A percentile compares a stretch with the other conserved stretches of the same genome.
phyloP scores from a whole-genome alignment of 2,329 filamentous ascomycete species.

The Ustulina deusta region DNA sequence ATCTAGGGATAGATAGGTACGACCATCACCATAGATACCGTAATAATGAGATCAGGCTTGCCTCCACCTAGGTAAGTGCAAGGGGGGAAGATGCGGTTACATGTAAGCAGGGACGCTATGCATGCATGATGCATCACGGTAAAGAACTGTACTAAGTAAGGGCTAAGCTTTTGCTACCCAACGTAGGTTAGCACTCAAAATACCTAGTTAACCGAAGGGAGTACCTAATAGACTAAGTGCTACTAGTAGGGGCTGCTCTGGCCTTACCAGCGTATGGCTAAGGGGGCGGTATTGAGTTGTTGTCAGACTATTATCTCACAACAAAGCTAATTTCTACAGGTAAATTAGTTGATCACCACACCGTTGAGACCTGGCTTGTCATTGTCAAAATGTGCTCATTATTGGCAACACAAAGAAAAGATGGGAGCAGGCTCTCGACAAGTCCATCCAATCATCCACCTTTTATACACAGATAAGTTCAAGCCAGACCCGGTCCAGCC shows the following conservation, averaged over 20 bases:
- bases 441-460: slow-evolving; percentile 24
- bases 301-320: slow-evolving; percentile 28
- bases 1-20: not conserved
- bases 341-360: slow-evolving; percentile 3
- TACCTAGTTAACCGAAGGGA: too few species aligned
- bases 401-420: too few species aligned
- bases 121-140: not conserved
- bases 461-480: slow-evolving; percentile 16
- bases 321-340: slow-evolving; percentile 13
- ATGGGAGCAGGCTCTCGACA: not conserved
- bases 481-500: not conserved
- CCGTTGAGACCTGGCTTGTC: too few species aligned
- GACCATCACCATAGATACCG: not conserved
- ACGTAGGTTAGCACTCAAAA: too few species aligned
- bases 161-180: slow-evolving; percentile 21
- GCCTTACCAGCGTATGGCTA: slow-evolving; percentile 28
- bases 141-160: slow-evolving; percentile 13
- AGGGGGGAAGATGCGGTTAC: slow-evolving; percentile 8
- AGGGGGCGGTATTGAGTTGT: slow-evolving; percentile 26
- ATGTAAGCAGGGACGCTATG: slow-evolving; percentile 27
- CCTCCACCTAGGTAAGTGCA: not conserved
- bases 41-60: not conserved
- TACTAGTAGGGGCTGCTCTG: slow-evolving; percentile 25
- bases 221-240: not conserved
- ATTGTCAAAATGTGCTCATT: too few species aligned